phyloP scores from a whole-genome alignment of 352 stramenopile genomes.

The Paralagenidium karlingii region DNA sequence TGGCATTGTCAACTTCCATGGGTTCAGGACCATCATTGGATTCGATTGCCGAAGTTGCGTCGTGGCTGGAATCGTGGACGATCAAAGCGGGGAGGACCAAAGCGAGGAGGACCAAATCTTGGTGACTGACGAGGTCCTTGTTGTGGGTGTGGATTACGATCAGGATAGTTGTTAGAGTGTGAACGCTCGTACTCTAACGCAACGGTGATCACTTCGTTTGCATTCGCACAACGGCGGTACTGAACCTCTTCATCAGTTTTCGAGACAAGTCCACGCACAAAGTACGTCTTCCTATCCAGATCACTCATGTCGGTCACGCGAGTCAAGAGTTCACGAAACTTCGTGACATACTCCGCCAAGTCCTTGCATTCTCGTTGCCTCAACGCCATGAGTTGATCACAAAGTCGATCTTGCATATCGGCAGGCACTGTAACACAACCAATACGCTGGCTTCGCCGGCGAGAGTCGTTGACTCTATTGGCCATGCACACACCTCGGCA shows the following conservation, averaged over 20 bases:
- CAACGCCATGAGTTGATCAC: constrained; percentile 7
- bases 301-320: constrained; percentile 13
- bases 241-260: constrained; percentile 10
- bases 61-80: too few species aligned
- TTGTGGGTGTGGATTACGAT: neutral
- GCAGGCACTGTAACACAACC: too few species aligned
- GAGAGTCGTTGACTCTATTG: too few species aligned
- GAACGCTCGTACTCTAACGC: constrained; percentile 12
- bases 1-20: neutral
- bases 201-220: constrained; percentile 7
- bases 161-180: constrained; percentile 5
- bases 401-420: constrained; percentile 10
- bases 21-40: neutral
- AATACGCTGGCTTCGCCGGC: too few species aligned
- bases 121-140: neutral
- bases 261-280: constrained; percentile 5
- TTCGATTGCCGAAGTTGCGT: neutral
- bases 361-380: constrained; percentile 4
- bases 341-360: constrained; percentile 9
- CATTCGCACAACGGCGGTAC: constrained; percentile 9
- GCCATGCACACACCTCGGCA: too few species aligned
- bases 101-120: too few species aligned
- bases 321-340: constrained; percentile 7
- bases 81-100: too few species aligned
- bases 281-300: constrained; percentile 13